Conservation (phyloP, 2,329 filamentous ascomycete species). For the Fusarium irregulare region DNA sequence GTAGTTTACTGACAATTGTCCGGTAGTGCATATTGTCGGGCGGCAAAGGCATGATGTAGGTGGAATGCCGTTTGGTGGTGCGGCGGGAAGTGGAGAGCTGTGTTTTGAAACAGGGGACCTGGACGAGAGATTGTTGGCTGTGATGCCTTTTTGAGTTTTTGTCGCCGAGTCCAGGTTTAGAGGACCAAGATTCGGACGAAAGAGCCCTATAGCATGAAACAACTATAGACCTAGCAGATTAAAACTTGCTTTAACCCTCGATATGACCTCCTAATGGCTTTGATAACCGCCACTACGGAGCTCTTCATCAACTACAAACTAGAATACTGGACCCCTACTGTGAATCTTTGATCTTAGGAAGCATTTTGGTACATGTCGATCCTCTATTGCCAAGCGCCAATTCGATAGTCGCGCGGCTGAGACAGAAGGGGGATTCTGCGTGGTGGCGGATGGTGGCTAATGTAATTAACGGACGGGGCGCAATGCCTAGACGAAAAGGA, state of each 20-base stretch:
- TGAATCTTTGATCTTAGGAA: not conserved
- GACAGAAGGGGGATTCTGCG: slow-evolving; percentile 9
- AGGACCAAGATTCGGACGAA: not conserved
- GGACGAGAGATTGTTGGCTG: slow-evolving; percentile 14
- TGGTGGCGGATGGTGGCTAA: slow-evolving; percentile 4
- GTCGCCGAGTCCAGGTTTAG: not conserved
- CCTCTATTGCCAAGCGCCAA: slow-evolving; percentile 17
- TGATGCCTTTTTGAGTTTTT: not conserved
- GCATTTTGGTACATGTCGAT: not conserved
- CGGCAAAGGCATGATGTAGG: slow-evolving; percentile 6
- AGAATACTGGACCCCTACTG: slow-evolving; percentile 3
- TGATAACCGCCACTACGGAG: slow-evolving; percentile 8
- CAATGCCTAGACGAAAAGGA: slow-evolving; percentile 10
- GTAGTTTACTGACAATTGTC: not conserved
- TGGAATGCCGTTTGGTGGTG: slow-evolving; percentile 6
- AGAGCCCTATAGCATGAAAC: not conserved
- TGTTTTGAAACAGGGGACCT: slow-evolving; percentile 31
- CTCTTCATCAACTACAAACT: not conserved
- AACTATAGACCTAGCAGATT: not conserved
- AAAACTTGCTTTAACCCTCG: not conserved
- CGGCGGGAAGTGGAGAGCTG: slow-evolving; percentile 21
- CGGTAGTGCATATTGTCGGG: not conserved
- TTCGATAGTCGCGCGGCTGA: slow-evolving; percentile 39
- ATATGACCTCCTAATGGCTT: not conserved
- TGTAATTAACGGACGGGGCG: slow-evolving; percentile 23